Conservation (phyloP, 768 basidiomycete species). For the Naganishia vishniacii region DNA sequence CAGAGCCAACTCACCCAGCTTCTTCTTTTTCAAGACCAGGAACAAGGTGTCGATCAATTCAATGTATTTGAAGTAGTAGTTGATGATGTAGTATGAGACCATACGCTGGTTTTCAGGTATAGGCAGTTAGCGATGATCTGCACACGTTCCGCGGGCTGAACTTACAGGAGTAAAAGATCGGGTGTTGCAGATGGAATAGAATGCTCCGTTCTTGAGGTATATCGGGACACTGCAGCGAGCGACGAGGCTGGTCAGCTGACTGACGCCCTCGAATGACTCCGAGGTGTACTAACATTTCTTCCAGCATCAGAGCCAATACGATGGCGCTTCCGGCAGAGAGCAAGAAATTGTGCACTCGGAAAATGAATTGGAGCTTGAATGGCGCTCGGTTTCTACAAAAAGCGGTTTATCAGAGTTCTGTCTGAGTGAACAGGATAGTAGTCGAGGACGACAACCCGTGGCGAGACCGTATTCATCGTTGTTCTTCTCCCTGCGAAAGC, state of each 20-base stretch:
- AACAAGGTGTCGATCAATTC: constrained; percentile 96
- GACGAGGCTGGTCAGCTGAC: neutral
- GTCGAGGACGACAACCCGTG: too few species aligned
- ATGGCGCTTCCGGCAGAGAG: constrained; percentile 78
- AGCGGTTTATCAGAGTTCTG: neutral
- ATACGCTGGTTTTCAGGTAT: constrained; percentile 58
- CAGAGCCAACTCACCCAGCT: constrained; percentile 61
- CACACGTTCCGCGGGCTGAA: constrained; percentile 29
- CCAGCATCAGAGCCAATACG: constrained; percentile 78
- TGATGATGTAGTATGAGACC: constrained; percentile 96
- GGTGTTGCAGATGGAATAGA: constrained; percentile 69
- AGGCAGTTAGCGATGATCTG: neutral
- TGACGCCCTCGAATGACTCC: too few species aligned
- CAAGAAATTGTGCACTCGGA: constrained; percentile 83
- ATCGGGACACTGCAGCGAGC: constrained; percentile 56
- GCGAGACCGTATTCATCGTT: too few species aligned
- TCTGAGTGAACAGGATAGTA: too few species aligned
- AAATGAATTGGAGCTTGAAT: constrained; percentile 65
- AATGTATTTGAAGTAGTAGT: constrained; percentile 97
- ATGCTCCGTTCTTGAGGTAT: constrained; percentile 64
- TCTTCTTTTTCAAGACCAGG: constrained; percentile 96
- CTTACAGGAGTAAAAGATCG: constrained; percentile 81
- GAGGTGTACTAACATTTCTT: constrained; percentile 61
- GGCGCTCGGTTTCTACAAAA: constrained; percentile 35
- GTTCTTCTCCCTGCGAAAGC: too few species aligned